These are phyloP conservation scores for Aspergillus versicolor DNA, from an alignment of 2,329 filamentous ascomycete species.

Conservation along the genomic window DNA sequence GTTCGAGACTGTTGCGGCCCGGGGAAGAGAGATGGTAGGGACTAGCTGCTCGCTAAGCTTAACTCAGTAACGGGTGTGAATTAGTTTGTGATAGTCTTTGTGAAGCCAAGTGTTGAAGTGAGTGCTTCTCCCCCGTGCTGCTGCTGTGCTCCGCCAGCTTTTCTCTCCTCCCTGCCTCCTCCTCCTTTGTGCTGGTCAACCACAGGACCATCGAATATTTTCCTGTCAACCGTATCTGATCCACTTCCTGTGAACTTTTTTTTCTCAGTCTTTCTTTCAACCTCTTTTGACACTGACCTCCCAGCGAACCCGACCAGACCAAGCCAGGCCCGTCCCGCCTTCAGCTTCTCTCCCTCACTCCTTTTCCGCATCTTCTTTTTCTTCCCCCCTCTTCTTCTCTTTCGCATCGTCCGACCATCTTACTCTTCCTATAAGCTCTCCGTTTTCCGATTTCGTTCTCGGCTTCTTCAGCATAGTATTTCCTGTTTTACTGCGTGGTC, in stretches of 20 bases:
- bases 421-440: not conserved
- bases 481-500: not conserved
- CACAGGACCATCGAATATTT: not conserved
- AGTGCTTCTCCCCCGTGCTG: not conserved
- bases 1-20: slow-evolving; percentile 9
- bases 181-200: slow-evolving; percentile 1
- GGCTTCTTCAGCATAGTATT: slow-evolving; percentile 4
- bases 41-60: slow-evolving; percentile 9
- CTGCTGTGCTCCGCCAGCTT: not conserved
- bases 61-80: slow-evolving; percentile 4
- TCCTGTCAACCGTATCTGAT: not conserved
- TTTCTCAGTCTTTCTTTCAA: slow-evolving; percentile 11
- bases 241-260: not conserved
- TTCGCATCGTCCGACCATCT: not conserved
- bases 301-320: not conserved
- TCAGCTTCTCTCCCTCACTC: slow-evolving; percentile 3
- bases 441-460: slow-evolving; percentile 4
- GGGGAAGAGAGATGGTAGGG: slow-evolving; percentile 1
- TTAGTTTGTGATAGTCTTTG: slow-evolving; percentile 5
- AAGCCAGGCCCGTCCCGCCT: slow-evolving; percentile 5
- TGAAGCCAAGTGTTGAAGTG: slow-evolving; percentile 1
- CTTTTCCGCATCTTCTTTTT: slow-evolving; percentile 3
- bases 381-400: not conserved
- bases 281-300: slow-evolving; percentile 1
- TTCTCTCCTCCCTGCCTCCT: slow-evolving; percentile 10